Evolutionary conservation across 1,139 yeast species (phyloP).

Genomic region (Yamadazyma atlantica): DNA sequence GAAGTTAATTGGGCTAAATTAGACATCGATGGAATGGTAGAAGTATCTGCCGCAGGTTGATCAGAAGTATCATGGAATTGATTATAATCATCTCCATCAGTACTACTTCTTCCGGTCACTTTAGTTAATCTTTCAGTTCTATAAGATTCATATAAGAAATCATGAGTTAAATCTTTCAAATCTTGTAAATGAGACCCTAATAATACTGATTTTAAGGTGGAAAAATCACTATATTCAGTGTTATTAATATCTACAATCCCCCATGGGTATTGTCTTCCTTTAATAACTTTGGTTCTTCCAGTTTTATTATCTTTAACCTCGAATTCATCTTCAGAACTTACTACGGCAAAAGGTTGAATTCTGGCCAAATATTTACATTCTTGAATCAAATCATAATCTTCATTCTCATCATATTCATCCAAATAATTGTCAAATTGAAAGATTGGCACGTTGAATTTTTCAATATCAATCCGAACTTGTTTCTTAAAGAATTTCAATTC

Average conservation of each 20-base stretch:
- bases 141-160: constrained; percentile 85
- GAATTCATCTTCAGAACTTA: constrained; percentile 63
- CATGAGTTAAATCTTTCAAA: constrained; percentile 90
- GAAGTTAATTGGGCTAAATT: constrained; percentile 60
- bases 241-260: constrained; percentile 84
- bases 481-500: constrained; percentile 64
- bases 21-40: constrained; percentile 58
- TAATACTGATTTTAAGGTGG: constrained; percentile 76
- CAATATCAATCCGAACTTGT: constrained; percentile 67
- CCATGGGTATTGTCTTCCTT: constrained; percentile 94
- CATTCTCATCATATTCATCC: constrained; percentile 51
- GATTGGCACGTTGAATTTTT: constrained; percentile 74
- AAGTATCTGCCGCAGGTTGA: constrained; percentile 13
- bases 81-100: constrained; percentile 27
- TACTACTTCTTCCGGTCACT: constrained; percentile 36
- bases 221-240: constrained; percentile 79
- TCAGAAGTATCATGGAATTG: constrained; percentile 34
- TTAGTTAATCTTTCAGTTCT: constrained; percentile 79
- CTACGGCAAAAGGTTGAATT: constrained; percentile 83
- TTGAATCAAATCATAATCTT: constrained; percentile 74
- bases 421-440: constrained; percentile 65
- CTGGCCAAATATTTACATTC: constrained; percentile 76
- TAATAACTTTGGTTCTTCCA: constrained; percentile 54
- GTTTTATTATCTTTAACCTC: constrained; percentile 53
- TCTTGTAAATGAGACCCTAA: constrained; percentile 93